Evolutionary conservation across 768 basidiomycete species (phyloP).

Genomic region (Lactarius sanguifluus): DNA sequence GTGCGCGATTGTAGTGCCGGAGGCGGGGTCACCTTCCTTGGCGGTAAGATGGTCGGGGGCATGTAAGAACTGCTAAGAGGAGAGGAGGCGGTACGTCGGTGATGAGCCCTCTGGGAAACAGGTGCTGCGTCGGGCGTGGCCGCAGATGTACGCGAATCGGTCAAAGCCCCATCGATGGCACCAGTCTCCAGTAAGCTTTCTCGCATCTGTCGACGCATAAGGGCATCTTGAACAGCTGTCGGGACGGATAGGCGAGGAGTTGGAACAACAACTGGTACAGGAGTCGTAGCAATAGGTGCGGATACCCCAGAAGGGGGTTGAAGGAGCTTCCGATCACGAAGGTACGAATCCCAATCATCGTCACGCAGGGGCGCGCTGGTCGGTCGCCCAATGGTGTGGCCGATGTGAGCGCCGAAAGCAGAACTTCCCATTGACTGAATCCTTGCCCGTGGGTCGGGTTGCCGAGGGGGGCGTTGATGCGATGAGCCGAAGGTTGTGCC

Average conservation of each 20-base stretch:
- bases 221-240: conserved; percentile 71
- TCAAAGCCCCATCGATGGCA: conserved; percentile 3
- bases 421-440: conserved; percentile 74
- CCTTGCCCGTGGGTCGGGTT: conserved; percentile 63
- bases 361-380: conserved; percentile 73
- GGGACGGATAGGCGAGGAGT: conserved; percentile 55
- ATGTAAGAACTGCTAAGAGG: conserved; percentile 34
- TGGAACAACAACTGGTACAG: conserved; percentile 38
- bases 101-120: conserved; percentile 1
- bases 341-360: conserved; percentile 85
- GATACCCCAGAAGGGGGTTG: conserved; percentile 82
- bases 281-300: conserved; percentile 70
- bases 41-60: conserved; percentile 47
- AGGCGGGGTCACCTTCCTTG: conserved; percentile 45
- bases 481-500: conserved; percentile 50
- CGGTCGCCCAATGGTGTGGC: conserved; percentile 62
- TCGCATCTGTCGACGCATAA: conserved; percentile 66
- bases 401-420: conserved; percentile 43
- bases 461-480: conserved; percentile 70
- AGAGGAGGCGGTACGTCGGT: conserved; percentile 24
- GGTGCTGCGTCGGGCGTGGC: conserved; percentile 2
- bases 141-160: conserved; percentile 10
- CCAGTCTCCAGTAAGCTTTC: conserved; percentile 61
- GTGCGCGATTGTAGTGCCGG: conserved; percentile 56
- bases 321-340: conserved; percentile 79